These are phyloP conservation scores for Cadophora luteo-olivacea DNA, from an alignment of 2,329 filamentous ascomycete genomes.

Conservation along the genomic window DNA sequence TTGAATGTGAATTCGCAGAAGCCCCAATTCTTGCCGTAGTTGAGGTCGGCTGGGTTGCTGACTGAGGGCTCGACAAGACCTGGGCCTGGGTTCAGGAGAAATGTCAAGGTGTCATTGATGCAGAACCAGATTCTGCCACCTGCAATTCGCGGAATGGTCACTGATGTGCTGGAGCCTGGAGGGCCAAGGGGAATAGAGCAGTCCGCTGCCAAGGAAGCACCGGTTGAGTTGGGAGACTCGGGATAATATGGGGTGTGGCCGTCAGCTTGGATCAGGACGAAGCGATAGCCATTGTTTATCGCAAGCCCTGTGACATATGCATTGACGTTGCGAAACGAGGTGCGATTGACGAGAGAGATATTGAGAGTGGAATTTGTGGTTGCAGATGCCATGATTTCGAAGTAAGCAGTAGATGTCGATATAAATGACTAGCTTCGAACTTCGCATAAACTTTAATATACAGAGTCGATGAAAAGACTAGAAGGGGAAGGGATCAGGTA, in stretches of 20 bases:
- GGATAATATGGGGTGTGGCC: conserved; percentile 71
- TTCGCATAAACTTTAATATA: background rate
- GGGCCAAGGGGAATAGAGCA: conserved; percentile 67
- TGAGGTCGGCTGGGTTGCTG: conserved; percentile 68
- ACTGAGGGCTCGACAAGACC: conserved; percentile 78
- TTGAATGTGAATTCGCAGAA: conserved; percentile 77
- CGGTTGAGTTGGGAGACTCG: conserved; percentile 57
- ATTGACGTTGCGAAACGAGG: conserved; percentile 63
- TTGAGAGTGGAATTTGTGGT: conserved; percentile 49
- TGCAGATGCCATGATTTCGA: background rate
- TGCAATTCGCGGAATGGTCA: conserved; percentile 73
- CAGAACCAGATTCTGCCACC: conserved; percentile 78
- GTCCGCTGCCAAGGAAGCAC: conserved; percentile 60
- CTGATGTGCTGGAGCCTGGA: conserved; percentile 60
- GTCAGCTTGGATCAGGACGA: conserved; percentile 69
- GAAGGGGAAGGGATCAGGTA: background rate
- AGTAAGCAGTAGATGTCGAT: background rate
- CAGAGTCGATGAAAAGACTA: background rate
- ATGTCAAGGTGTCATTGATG: conserved; percentile 67
- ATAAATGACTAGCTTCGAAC: background rate
- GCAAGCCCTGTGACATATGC: conserved; percentile 74
- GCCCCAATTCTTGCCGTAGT: conserved; percentile 67
- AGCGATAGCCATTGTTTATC: conserved; percentile 61
- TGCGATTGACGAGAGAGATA: conserved; percentile 71
- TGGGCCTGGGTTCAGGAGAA: conserved; percentile 71